A percentile compares a stretch with the other conserved stretches of the same genome.
Conservation (phyloP, 495 filamentous ascomycete genomes). For the Podospora pseudopauciseta region DNA sequence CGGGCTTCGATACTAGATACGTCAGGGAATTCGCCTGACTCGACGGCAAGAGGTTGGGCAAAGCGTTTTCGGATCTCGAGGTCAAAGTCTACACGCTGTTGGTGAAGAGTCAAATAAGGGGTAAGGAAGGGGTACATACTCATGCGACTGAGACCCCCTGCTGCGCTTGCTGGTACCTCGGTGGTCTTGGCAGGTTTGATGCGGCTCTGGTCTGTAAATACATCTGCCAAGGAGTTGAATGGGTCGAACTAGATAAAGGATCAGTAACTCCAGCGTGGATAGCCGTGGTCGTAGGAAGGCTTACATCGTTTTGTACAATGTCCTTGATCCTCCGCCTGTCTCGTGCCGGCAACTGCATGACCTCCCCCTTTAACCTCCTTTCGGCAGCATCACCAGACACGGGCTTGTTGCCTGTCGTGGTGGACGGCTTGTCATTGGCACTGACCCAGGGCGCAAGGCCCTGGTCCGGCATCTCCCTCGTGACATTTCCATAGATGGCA, state of each 20-base stretch:
- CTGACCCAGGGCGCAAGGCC: conserved; percentile 94
- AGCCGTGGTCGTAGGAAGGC: conserved; percentile 6
- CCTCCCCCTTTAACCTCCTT: conserved; percentile 83
- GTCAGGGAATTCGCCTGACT: conserved; percentile 93
- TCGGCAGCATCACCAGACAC: conserved; percentile 86
- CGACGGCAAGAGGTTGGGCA: conserved; percentile 76
- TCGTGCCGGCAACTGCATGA: conserved; percentile 85
- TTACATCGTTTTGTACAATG: conserved; percentile 54
- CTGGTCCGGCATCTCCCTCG: conserved; percentile 83
- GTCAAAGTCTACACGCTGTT: conserved; percentile 63
- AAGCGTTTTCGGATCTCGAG: conserved; percentile 92
- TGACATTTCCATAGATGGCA: conserved; percentile 81
- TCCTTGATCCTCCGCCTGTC: conserved; percentile 86
- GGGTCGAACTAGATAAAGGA: conserved; percentile 55
- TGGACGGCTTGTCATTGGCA: conserved; percentile 87
- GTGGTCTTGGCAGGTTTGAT: conserved; percentile 67
- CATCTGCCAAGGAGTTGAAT: conserved; percentile 57
- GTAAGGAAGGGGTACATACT: conserved; percentile 55
- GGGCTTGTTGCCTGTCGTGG: conserved; percentile 69
- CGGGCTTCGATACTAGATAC: conserved; percentile 70
- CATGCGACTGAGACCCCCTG: conserved; percentile 76
- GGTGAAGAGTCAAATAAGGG: conserved; percentile 6
- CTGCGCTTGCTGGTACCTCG: conserved; percentile 73
- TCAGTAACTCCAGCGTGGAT: conserved; percentile 7
- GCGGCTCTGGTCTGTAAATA: conserved; percentile 65